These are phyloP conservation scores for Grigorovia jiainica DNA, from an alignment of 805 yeast species.

Conservation along the genomic window DNA sequence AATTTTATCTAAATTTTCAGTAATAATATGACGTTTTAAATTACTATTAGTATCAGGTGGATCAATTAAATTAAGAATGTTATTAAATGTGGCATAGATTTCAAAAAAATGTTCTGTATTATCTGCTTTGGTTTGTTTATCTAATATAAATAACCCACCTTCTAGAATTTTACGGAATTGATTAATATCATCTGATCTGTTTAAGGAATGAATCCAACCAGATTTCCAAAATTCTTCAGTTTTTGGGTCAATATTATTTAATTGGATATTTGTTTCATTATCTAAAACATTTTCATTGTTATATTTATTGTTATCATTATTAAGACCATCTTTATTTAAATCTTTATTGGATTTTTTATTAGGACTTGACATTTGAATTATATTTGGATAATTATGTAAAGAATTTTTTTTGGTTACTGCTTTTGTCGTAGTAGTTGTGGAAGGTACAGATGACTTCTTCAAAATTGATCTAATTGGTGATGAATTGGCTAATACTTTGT, in stretches of 20 bases:
- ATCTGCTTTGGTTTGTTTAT: conserved; percentile 1
- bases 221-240: conserved; percentile 19
- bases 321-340: neutral
- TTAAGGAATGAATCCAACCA: conserved; percentile 23
- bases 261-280: too few relatives aligned
- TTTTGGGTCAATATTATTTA: conserved; percentile 5
- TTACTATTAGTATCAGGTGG: conserved; percentile 8
- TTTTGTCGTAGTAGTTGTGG: neutral
- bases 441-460: neutral
- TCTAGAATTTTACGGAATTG: conserved; percentile 17
- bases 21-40: conserved; percentile 11
- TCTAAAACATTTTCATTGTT: neutral
- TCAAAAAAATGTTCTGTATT: conserved; percentile 19
- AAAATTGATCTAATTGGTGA: conserved; percentile 21
- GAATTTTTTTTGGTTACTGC: neutral
- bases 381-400: neutral
- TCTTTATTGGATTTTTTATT: neutral
- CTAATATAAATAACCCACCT: conserved; percentile 20
- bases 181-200: conserved; percentile 10
- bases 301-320: neutral
- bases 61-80: conserved; percentile 15
- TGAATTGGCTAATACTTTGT: neutral
- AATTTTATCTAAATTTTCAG: conserved; percentile 12
- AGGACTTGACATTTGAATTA: too few relatives aligned
- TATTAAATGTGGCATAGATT: conserved; percentile 27